phyloP scores from a whole-genome alignment of 2,329 filamentous ascomycete species.

The Ceratocystis variospora region DNA sequence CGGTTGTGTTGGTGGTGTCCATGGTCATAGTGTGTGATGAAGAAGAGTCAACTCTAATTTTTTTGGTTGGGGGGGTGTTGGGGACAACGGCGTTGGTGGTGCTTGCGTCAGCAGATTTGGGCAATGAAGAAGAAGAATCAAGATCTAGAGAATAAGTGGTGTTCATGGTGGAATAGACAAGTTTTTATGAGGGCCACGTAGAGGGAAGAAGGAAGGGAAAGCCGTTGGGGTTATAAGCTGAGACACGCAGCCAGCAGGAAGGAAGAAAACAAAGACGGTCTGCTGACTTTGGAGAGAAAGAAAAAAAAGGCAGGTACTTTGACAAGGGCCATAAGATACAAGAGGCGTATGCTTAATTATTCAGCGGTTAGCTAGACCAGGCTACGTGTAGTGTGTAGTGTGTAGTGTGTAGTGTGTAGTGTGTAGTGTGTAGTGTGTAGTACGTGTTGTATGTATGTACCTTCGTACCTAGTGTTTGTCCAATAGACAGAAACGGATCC shows the following conservation, averaged over 20 bases:
- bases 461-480: background rate
- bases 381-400: background rate
- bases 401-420: background rate
- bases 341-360: background rate
- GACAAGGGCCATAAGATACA: conserved; percentile 1
- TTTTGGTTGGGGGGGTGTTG: background rate
- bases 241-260: background rate
- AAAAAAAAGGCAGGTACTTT: background rate
- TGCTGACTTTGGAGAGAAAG: conserved; percentile 1
- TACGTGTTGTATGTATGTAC: background rate
- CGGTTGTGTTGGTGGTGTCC: conserved; percentile 8
- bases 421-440: no score
- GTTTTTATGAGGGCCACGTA: background rate
- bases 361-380: background rate
- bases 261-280: background rate
- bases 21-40: conserved; percentile 9
- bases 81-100: background rate
- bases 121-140: conserved; percentile 8
- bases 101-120: background rate
- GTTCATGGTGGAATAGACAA: conserved; percentile 13
- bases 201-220: background rate
- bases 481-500: background rate
- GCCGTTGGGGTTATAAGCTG: conserved; percentile 13
- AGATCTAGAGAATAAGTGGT: conserved; percentile 14
- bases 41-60: conserved; percentile 6